Base-by-base conservation (phyloP, 805 yeast genomes). In the Spathaspora passalidarum region DNA sequence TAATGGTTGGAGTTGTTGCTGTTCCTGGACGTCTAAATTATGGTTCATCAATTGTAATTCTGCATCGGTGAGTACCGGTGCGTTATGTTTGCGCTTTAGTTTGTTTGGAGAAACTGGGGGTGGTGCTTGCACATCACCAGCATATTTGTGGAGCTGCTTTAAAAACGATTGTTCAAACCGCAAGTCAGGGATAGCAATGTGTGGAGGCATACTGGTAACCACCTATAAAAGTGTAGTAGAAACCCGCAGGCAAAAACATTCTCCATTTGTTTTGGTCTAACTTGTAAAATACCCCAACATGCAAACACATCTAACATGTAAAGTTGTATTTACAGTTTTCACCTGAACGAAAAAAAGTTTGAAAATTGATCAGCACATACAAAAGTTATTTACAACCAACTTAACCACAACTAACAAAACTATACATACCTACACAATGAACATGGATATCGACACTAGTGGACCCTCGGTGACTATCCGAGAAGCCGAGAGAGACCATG, bases 391-490 rank as follows among this genome's bases (percentile, higher is more conserved):
- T 13, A 13, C 34, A 29, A 10, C 34, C 13, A 29, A 3, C 14
- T 13, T n/a, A 13, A 26, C 32, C 9, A 29, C 13, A 22, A 22
- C 25, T 22, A 7, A 22, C 25, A 22, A 22, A 22, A 6, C 9
- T 9, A 9, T 9, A 22, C 25, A n/a, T 13, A 29, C 16, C 14
- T 13, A 29, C n/a, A 29, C n/a, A 7, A 29, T 29, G 34, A 29
- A 29, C 34, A 58, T 61, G 62, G 63, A 58, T 41, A 54, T 60
- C 36, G 66, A 59, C 48, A 49, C 48, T 44, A 52, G 51, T 17
- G 88, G 82, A 39, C 96, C 97, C 17, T 82, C 86, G 54, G 87
- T 94, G 52, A 89, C 92, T 40, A 92, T 94, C 63, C 82, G 97
- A 66, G 83, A 84, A 60, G 82, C 92, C 16, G 90, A 86, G 40